Base-by-base conservation (phyloP, 2,329 filamentous ascomycete genomes). In the Pestalotiopsis sp. region DNA sequence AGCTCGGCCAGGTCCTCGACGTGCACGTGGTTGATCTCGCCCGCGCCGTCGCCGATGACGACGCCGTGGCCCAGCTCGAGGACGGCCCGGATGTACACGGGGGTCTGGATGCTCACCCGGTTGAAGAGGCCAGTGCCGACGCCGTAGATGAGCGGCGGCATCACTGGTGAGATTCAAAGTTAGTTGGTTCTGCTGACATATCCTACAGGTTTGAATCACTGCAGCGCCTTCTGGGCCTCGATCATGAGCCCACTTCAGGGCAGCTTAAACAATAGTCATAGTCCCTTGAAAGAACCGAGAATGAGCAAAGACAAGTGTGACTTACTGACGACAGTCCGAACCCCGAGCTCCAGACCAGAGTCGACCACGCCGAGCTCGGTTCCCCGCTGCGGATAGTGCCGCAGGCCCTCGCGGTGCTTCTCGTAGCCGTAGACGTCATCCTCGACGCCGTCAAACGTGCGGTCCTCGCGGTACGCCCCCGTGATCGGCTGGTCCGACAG, bases 141-240 rank as follows among this genome's bases (percentile, higher is more conserved):
- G 20, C 85, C 85, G 72, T 82, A 88, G 61, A 88, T 84, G 3
- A 80, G 79, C 0, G 83, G 83, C 0, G 80, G 77, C 79, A 62
- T 62, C 27, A 62, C 27, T 52, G 2, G 17, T 52, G 17, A 36
- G n/a, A 12, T n/a, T n/a, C 11, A 9, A 20, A n/a, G 17, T 52
- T 1, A 52, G 45, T 11, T 17, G 12, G 41, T 45, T 45, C 25
- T 25, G 25, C 25, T 25, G 27, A 31, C 27, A 6, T 4, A 31
- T 31, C 27, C 4, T 7, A 31, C 27, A 31, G 27, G 1, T 31
- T 31, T 31, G 27, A 31, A 31, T 4, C 27, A 31, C 27, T 31
- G 27, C 27, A 31, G 27, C 4, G 27, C 27, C 27, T 31, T 31
- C 27, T 31, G 27, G 31, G 31, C 7, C 7, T 31, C 31, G 31